Base-by-base conservation (phyloP, 2,329 filamentous ascomycete species). In the Colletotrichum zoysiae region DNA sequence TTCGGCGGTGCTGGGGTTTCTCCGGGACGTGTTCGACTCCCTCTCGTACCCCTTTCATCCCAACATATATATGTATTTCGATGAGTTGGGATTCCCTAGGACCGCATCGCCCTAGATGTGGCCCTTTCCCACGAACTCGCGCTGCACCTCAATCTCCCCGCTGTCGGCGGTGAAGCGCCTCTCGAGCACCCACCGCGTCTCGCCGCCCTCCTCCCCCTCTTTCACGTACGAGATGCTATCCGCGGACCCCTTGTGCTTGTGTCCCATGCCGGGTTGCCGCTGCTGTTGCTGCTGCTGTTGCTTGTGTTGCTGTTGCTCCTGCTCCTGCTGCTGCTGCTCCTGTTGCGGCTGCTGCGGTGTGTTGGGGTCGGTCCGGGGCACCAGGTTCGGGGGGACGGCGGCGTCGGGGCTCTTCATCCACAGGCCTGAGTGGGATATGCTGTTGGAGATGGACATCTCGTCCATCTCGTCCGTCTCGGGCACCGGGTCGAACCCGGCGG, bases 171-270 rank as follows among this genome's bases (percentile, higher is more conserved):
- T 92, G 46, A 92, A 83, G 64, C 91, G 84, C 46, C 91, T 82
- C 79, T 94, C 92, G 75, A 94, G 82, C 9, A 94, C 88, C 92
- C 92, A 94, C 57, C 90, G 82, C 67, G 85, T 87, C 74, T 88
- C 87, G 1, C 86, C 87, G 11, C 85, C 85, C 33, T 23, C 55
- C 2, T 88, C 84, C 57, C 87, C 84, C 56, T 92, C 90, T 72
- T 87, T 86, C 2, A 87, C 84, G 78, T 94, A 94, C 8, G 91
- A 91, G 44, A 94, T 89, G 74, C 90, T 92, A 75, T 93, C 92
- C 1, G 90, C 85, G 57, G 89, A 92, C 61, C 87, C 83, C 74
- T 85, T 86, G 74, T 87, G 83, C 18, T 84, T 81, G 74, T 89
- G 87, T n/a, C 85, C 84, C 77, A 78, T 78, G 8, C 78, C 79